Evolutionary conservation across 345 rosid genomes (phyloP).

Genomic region (Citrus hindsii): DNA sequence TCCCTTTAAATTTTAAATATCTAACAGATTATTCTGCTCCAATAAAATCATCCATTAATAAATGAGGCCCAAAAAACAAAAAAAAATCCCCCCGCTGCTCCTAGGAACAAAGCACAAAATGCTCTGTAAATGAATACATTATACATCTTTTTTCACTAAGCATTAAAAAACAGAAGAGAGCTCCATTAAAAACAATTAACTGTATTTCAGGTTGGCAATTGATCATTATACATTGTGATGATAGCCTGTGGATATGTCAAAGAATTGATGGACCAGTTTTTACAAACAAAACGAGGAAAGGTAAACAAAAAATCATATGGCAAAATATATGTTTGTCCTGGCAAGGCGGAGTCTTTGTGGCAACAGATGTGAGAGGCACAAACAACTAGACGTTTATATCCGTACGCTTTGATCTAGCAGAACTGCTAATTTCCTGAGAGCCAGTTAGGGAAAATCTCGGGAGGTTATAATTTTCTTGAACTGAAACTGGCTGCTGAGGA

Average conservation of each 20-base stretch:
- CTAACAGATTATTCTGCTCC: too few relatives aligned
- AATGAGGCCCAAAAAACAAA: too few relatives aligned
- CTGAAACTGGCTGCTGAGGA: constrained; percentile 89
- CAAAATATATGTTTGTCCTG: neutral
- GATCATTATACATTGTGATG: constrained; percentile 20
- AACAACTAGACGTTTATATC: constrained; percentile 72
- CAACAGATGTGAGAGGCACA: neutral
- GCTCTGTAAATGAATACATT: too few relatives aligned
- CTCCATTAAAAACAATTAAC: neutral
- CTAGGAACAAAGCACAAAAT: neutral
- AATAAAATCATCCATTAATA: neutral
- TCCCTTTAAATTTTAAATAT: neutral
- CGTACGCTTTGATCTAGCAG: constrained; percentile 64
- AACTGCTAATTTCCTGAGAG: constrained; percentile 53
- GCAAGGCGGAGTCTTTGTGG: neutral
- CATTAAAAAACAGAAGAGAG: neutral
- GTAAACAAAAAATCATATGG: constrained; percentile 8
- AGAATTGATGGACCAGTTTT: constrained; percentile 18
- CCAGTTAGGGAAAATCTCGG: constrained; percentile 66
- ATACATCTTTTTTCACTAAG: too few relatives aligned
- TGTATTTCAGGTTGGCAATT: neutral
- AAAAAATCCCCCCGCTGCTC: neutral
- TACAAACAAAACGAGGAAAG: constrained; percentile 5
- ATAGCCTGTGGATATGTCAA: constrained; percentile 18
- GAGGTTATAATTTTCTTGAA: constrained; percentile 57